Percentiles rank a stretch among this genome's conserved stretches.
These are phyloP conservation scores for Bjerkandera adusta DNA, from an alignment of 1,284 basidiomycete genomes.

Conservation along the genomic window DNA sequence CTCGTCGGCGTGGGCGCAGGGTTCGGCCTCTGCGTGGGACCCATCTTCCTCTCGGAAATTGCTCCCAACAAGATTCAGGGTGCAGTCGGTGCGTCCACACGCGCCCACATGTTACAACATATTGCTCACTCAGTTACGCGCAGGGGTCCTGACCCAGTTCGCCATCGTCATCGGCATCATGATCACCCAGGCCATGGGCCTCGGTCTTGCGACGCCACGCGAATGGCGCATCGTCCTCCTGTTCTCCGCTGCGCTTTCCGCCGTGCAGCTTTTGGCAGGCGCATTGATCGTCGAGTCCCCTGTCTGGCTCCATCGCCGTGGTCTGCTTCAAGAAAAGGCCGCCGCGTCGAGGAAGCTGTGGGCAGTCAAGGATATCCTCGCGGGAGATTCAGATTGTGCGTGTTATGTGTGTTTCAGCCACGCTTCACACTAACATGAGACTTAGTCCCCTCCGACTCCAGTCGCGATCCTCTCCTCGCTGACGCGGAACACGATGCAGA, in stretches of 20 bases:
- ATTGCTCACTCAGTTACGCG: conserved; percentile 13
- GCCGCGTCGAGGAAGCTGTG: conserved; percentile 50
- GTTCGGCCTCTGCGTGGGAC: conserved; percentile 82
- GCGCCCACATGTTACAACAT: conserved; percentile 11
- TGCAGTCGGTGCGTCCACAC: conserved; percentile 53
- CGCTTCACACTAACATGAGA: background rate
- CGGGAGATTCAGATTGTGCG: conserved; percentile 11
- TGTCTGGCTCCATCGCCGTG: conserved; percentile 54
- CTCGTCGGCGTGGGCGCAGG: conserved; percentile 81
- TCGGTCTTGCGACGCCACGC: conserved; percentile 59
- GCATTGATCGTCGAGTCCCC: conserved; percentile 65
- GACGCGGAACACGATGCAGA: conserved; percentile 30
- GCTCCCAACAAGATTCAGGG: conserved; percentile 73
- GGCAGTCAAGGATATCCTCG: conserved; percentile 26
- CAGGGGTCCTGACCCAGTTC: conserved; percentile 87
- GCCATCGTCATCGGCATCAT: conserved; percentile 85
- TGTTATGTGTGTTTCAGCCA: conserved; percentile 11
- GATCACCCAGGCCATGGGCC: conserved; percentile 68
- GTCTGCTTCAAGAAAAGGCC: conserved; percentile 49
- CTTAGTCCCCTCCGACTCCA: conserved; percentile 25
- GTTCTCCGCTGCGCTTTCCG: conserved; percentile 59
- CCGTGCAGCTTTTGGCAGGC: conserved; percentile 57
- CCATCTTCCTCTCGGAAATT: conserved; percentile 83
- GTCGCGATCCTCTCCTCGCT: conserved; percentile 45
- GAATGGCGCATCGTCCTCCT: conserved; percentile 77